These are phyloP conservation scores for Pachysandra terminalis DNA, from an alignment of 164 flowering plant genomes.

Conservation along the genomic window DNA sequence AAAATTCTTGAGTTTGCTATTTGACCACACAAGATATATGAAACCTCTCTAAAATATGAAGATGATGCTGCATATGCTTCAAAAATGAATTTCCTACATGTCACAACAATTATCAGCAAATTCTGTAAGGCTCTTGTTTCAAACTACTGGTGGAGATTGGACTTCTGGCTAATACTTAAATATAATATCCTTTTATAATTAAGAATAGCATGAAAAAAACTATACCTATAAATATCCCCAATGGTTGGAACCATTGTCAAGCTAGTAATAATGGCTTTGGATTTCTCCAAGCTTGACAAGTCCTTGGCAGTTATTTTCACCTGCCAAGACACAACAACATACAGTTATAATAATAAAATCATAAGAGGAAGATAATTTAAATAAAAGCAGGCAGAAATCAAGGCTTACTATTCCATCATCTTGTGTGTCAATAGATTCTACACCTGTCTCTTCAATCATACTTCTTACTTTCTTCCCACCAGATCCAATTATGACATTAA, in stretches of 20 bases:
- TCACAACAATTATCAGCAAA: neutral
- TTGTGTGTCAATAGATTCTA: conserved; percentile 77
- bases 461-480: conserved; percentile 96
- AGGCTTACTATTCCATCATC: conserved; percentile 77
- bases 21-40: neutral
- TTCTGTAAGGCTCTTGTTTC: no score
- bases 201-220: neutral
- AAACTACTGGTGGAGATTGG: no score
- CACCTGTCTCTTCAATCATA: conserved; percentile 92
- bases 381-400: neutral
- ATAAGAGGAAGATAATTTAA: neutral
- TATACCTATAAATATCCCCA: conserved; percentile 85
- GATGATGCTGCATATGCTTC: neutral
- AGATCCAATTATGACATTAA: conserved; percentile 78
- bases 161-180: no score
- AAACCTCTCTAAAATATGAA: neutral
- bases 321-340: conserved; percentile 34
- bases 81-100: neutral
- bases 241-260: conserved; percentile 87
- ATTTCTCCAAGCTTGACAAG: conserved; percentile 70
- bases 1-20: neutral
- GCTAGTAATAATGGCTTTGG: conserved; percentile 72
- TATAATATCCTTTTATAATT: no score
- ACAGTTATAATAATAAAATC: neutral
- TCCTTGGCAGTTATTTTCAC: conserved; percentile 92